These are phyloP conservation scores for Pseudevernia furfuracea DNA, from an alignment of 495 filamentous ascomycete species.

Conservation along the genomic window DNA sequence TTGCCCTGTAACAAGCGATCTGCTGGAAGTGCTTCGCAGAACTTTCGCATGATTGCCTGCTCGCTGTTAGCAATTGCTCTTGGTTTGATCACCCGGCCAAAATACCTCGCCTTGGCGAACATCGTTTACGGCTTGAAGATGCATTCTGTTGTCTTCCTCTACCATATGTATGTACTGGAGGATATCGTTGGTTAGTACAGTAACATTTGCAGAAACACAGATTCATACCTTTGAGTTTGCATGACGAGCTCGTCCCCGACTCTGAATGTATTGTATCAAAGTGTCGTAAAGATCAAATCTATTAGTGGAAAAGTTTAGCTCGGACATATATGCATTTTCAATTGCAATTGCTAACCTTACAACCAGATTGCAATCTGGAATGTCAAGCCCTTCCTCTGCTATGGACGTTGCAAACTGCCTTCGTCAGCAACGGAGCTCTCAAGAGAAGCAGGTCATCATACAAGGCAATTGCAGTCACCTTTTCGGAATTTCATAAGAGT, in stretches of 20 bases:
- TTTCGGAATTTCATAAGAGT: conserved; percentile 69
- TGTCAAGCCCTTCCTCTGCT: conserved; percentile 91
- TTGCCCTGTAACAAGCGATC: conserved; percentile 63
- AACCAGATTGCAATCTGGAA: conserved; percentile 89
- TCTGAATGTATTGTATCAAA: conserved; percentile 93
- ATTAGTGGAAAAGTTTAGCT: conserved; percentile 27
- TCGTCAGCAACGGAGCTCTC: conserved; percentile 69
- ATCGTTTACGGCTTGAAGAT: conserved; percentile 48
- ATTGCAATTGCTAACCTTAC: conserved; percentile 43
- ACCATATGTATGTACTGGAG: conserved; percentile 75
- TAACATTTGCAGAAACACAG: conserved; percentile 20
- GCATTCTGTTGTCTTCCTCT: conserved; percentile 56
- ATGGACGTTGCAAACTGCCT: conserved; percentile 68
- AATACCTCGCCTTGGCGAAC: conserved; percentile 43
- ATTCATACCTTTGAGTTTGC: conserved; percentile 45
- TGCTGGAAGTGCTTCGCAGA: conserved; percentile 68
- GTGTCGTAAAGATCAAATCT: conserved; percentile 81
- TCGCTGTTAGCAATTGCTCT: background rate
- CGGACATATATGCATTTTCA: background rate
- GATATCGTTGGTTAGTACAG: background rate
- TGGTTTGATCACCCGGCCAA: background rate
- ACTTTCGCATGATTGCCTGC: conserved; percentile 52
- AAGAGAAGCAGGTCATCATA: conserved; percentile 29
- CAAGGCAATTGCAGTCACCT: conserved; percentile 75
- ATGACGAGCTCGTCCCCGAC: conserved; percentile 79